These are phyloP conservation scores for Plasmodium gonderi DNA, from an alignment of 169 alveolate species.

Conservation along the genomic window DNA sequence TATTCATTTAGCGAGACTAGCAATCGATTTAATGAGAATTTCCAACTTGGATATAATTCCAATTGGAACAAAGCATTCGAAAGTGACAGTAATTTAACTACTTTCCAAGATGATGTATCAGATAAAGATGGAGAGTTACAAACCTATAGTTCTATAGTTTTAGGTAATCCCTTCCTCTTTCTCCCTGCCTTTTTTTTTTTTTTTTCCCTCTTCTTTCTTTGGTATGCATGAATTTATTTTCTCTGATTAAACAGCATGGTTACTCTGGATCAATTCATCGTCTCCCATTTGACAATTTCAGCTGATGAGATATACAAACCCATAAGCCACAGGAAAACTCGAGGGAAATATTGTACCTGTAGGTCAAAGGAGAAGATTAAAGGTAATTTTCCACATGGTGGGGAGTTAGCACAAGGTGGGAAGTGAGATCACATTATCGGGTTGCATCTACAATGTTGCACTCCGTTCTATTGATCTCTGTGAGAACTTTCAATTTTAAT, in stretches of 20 bases:
- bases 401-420: too few species aligned
- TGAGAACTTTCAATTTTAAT: not conserved
- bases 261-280: too few species aligned
- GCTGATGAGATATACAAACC: not conserved
- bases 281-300: not conserved
- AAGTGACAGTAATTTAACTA: not conserved
- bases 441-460: too few species aligned
- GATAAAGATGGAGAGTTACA: conserved; percentile 18
- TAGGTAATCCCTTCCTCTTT: not conserved
- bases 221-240: not conserved
- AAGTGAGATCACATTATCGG: too few species aligned
- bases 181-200: not conserved
- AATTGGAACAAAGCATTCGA: not conserved
- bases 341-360: not conserved
- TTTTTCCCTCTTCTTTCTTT: not conserved
- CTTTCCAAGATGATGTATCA: not conserved
- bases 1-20: conserved; percentile 2
- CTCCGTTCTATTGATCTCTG: not conserved
- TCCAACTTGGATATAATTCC: not conserved
- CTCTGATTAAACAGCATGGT: too few species aligned
- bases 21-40: not conserved
- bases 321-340: not conserved
- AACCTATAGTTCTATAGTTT: conserved; percentile 19
- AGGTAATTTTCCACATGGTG: too few species aligned
- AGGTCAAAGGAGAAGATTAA: not conserved